Percentiles rank a stretch among this genome's conserved stretches.
phyloP scores from a whole-genome alignment of 352 stramenopile genomes.

The Plasmopara muralis region DNA sequence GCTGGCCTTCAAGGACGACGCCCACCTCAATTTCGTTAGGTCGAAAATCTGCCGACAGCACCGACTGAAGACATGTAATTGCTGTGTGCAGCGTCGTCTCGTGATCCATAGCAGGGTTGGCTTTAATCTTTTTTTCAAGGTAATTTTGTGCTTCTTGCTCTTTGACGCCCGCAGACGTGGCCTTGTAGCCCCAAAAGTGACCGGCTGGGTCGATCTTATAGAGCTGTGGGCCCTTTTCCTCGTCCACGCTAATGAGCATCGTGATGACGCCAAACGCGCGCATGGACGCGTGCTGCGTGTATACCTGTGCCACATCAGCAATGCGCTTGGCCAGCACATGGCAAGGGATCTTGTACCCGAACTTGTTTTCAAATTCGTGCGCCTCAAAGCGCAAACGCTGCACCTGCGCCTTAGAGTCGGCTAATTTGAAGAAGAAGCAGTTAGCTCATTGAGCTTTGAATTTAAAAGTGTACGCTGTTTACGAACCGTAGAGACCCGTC shows the following conservation, averaged over 20 bases:
- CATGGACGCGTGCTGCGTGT: constrained; percentile 93
- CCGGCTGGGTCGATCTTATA: constrained; percentile 98
- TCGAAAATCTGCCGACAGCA: constrained; percentile 97
- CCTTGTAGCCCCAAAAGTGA: constrained; percentile 95
- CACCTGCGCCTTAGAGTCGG: constrained; percentile 90
- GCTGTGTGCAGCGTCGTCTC: constrained; percentile 93
- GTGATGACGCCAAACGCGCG: constrained; percentile 93
- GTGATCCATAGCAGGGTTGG: constrained; percentile 85
- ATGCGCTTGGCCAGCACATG: constrained; percentile 95
- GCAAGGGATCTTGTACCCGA: constrained; percentile 94
- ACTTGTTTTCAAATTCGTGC: constrained; percentile 96
- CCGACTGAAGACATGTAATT: constrained; percentile 96
- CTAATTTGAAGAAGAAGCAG: constrained; percentile 24
- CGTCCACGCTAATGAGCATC: constrained; percentile 96
- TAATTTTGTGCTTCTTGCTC: constrained; percentile 99
- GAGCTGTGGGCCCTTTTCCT: constrained; percentile 96
- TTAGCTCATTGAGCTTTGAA: not conserved
- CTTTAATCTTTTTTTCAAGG: constrained; percentile 97
- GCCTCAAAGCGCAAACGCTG: constrained; percentile 95
- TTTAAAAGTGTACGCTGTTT: not conserved
- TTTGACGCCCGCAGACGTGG: constrained; percentile 92
- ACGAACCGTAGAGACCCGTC: constrained; percentile 86
- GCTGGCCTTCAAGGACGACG: constrained; percentile 54
- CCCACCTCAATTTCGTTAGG: constrained; percentile 93
- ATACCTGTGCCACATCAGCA: constrained; percentile 95